Conservation (phyloP, 2,329 filamentous ascomycete genomes). For the Neurospora sp. region DNA sequence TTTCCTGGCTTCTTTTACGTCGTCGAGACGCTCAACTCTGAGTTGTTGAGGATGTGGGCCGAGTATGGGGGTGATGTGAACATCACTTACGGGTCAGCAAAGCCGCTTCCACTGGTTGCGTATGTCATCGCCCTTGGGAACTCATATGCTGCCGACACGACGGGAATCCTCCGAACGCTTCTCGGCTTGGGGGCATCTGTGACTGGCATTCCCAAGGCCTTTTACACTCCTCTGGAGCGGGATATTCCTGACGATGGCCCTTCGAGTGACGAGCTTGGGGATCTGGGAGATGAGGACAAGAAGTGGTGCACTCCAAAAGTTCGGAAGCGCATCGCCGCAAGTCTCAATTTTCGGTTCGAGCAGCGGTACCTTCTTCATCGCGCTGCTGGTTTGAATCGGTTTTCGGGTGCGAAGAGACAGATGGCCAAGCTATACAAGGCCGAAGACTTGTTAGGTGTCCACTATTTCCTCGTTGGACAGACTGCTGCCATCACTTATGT, state of each 20-base stretch:
- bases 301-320: not conserved
- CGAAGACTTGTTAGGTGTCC: too few species aligned
- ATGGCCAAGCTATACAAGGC: too few species aligned
- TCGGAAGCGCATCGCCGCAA: not conserved
- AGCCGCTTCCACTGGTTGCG: not conserved
- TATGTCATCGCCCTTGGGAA: not conserved
- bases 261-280: not conserved
- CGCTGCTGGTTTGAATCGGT: too few species aligned
- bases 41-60: slow-evolving; percentile 1
- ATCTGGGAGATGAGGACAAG: not conserved
- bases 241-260: slow-evolving; percentile 1
- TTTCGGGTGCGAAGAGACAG: too few species aligned
- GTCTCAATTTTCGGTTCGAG: slow-evolving; percentile 3
- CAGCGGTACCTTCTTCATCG: too few species aligned
- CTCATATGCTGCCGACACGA: not conserved
- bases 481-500: too few species aligned
- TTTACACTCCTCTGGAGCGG: not conserved
- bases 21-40: slow-evolving; percentile 1
- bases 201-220: slow-evolving; percentile 2
- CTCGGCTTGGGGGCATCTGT: slow-evolving; percentile 1
- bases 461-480: too few species aligned
- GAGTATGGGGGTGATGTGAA: not conserved
- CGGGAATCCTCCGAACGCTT: not conserved
- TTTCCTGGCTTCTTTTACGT: slow-evolving; percentile 3
- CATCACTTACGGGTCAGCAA: not conserved